Base-by-base conservation (phyloP, 805 yeast species). In the Scheffersomyces stipitis region DNA sequence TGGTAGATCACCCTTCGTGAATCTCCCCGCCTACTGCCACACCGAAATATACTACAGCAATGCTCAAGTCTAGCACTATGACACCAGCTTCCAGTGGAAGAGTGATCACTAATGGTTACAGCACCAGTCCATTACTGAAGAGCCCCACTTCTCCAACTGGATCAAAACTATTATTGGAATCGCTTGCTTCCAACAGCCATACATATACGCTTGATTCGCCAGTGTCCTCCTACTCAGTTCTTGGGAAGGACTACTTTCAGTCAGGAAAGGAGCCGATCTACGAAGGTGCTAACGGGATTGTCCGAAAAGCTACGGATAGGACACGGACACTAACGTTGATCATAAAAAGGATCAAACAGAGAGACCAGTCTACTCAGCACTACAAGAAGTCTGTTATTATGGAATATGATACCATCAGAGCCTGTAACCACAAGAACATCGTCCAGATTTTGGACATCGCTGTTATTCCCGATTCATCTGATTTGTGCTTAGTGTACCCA, bases 281-380 rank as follows among this genome's bases (percentile, higher is more conserved):
- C 43, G 74, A 69, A 42, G 72, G 74, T 7, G 70, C 71, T 9
- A 68, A 68, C 43, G 74, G 74, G 6, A 45, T 59, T 4, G 49
- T 69, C 4, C 49, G 44, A 32, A 64, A 62, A 37, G 73, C 66
- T 10, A 31, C 56, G 2, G 58, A 52, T 35, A 50, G 50, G 14
- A 10, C 38, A 2, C 46, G 44, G 16, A 47, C 50, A 5, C 28
- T 42, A 18, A 38, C 41, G 3, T 45, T 65, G 13, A 61, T 64
- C 13, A 51, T 68, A 30, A 69, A 68, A 38, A 46, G 52, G 10
- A 50, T 66, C 28, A 65, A 66, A 40, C 31, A 39, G 15, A 45
- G 40, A 1, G 23, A 33, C 1, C 49, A 50, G 23, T 16, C 40
- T 4, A 31, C 30, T 3, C 37, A 39, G 4, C 9, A 13, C 4